Conservation (phyloP, 2,329 filamentous ascomycete genomes). For the Penicillium sp. region DNA sequence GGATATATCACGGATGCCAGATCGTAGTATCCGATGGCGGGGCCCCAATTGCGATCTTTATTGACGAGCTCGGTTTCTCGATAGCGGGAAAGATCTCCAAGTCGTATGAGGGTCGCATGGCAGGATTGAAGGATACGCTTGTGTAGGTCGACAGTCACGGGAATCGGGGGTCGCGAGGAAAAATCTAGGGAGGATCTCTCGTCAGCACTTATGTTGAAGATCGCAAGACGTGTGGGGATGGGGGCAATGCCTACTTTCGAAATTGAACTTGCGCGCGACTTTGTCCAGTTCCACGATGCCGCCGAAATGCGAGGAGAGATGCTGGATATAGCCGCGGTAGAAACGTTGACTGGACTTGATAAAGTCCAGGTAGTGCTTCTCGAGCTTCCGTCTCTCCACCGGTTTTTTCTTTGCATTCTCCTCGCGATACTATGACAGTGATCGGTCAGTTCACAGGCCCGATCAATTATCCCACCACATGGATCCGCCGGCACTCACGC, state of each 20-base stretch:
- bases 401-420: slow-evolving; percentile 57
- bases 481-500: slow-evolving; percentile 45
- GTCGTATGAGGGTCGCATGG: slow-evolving; percentile 79
- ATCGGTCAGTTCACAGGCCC: slow-evolving; percentile 11
- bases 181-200: slow-evolving; percentile 39
- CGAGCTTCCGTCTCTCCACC: slow-evolving; percentile 74
- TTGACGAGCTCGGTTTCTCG: slow-evolving; percentile 72
- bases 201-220: neutral
- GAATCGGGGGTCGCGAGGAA: slow-evolving; percentile 49
- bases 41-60: slow-evolving; percentile 76
- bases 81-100: slow-evolving; percentile 91
- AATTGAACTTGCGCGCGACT: slow-evolving; percentile 57
- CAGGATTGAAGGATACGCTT: slow-evolving; percentile 72
- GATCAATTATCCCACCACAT: neutral
- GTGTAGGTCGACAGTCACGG: slow-evolving; percentile 57
- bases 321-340: slow-evolving; percentile 83
- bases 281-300: slow-evolving; percentile 63
- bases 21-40: slow-evolving; percentile 81
- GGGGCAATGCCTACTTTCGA: slow-evolving; percentile 47
- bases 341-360: slow-evolving; percentile 87
- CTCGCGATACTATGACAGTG: slow-evolving; percentile 50
- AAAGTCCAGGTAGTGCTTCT: slow-evolving; percentile 81
- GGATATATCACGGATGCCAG: slow-evolving; percentile 80
- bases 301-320: slow-evolving; percentile 66
- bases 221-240: neutral